Evolutionary conservation across 176 grass and related monocot genomes (phyloP).

Genomic region (Guadua angustifolia): DNA sequence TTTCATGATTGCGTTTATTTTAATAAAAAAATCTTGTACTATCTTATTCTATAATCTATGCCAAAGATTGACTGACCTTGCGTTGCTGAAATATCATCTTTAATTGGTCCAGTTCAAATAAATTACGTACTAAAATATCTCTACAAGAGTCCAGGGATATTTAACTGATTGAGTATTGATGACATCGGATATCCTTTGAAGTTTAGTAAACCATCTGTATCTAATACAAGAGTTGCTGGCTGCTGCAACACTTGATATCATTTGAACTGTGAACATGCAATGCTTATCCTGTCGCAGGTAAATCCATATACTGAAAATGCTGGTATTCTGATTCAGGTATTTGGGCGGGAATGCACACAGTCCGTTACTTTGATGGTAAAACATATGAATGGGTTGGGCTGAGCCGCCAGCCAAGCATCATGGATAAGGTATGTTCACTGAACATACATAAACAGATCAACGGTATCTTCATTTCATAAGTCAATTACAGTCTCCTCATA

Average conservation of each 20-base stretch:
- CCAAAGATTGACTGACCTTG: background rate
- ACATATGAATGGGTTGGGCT: constrained; percentile 98
- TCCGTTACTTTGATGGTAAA: constrained; percentile 95
- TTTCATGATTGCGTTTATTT: background rate
- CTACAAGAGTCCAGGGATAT: background rate
- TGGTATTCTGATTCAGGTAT: constrained; percentile 74
- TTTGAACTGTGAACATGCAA: background rate
- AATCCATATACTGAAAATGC: constrained; percentile 1
- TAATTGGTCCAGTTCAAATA: background rate
- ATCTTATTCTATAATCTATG: background rate
- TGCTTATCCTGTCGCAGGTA: background rate
- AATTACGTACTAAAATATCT: background rate
- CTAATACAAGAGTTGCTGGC: background rate
- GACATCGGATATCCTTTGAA: background rate
- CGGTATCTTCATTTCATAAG: background rate
- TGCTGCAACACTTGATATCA: constrained; percentile 17
- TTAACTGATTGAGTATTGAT: constrained; percentile 8
- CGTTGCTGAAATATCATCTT: background rate
- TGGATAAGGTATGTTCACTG: constrained; percentile 86
- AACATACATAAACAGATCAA: constrained; percentile 7
- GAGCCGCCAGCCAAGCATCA: constrained; percentile 94
- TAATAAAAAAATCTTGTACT: background rate
- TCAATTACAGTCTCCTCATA: background rate
- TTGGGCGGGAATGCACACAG: constrained; percentile 97
- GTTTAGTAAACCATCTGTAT: background rate